Evolutionary conservation across 1,284 basidiomycete genomes (phyloP).

Genomic region (Ustilago cynodontis): DNA sequence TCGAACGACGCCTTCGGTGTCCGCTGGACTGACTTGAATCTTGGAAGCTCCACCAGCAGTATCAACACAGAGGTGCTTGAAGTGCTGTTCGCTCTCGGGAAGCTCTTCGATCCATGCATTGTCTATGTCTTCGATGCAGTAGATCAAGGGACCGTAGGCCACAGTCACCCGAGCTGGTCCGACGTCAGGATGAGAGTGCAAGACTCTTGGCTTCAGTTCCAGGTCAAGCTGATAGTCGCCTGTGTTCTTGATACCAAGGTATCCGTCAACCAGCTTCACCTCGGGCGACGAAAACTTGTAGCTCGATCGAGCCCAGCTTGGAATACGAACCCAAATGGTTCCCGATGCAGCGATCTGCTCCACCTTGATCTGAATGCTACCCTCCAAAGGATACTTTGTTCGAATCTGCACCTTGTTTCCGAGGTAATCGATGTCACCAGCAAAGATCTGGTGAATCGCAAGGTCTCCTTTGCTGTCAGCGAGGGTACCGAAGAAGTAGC

Average conservation of each 20-base stretch:
- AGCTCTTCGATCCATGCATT: slow-evolving; percentile 31
- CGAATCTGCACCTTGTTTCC: slow-evolving; percentile 20
- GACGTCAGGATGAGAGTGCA: slow-evolving; percentile 25
- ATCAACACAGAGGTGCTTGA: slow-evolving; percentile 30
- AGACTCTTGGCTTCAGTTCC: slow-evolving; percentile 17
- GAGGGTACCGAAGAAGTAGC: slow-evolving; percentile 32
- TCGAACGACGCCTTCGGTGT: slow-evolving; percentile 8
- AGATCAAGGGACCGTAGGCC: slow-evolving; percentile 26
- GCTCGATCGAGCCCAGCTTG: slow-evolving; percentile 24
- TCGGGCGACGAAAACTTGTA: slow-evolving; percentile 12
- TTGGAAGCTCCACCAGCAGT: not conserved
- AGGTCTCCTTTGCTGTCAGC: slow-evolving; percentile 3
- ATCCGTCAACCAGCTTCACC: slow-evolving; percentile 6
- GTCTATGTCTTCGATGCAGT: slow-evolving; percentile 40
- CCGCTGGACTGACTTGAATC: not conserved
- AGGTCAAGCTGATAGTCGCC: slow-evolving; percentile 17
- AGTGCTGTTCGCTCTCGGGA: slow-evolving; percentile 31
- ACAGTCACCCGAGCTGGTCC: slow-evolving; percentile 22
- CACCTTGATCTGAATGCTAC: slow-evolving; percentile 9
- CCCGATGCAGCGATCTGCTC: slow-evolving; percentile 4
- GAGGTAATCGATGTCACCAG: slow-evolving; percentile 20
- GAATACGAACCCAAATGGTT: slow-evolving; percentile 27
- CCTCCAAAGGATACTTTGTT: slow-evolving; percentile 27
- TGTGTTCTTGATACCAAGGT: slow-evolving; percentile 6
- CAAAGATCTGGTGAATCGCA: slow-evolving; percentile 36